Conservation (phyloP, 2,329 filamentous ascomycete species). For the Calonectria pauciramosa region DNA sequence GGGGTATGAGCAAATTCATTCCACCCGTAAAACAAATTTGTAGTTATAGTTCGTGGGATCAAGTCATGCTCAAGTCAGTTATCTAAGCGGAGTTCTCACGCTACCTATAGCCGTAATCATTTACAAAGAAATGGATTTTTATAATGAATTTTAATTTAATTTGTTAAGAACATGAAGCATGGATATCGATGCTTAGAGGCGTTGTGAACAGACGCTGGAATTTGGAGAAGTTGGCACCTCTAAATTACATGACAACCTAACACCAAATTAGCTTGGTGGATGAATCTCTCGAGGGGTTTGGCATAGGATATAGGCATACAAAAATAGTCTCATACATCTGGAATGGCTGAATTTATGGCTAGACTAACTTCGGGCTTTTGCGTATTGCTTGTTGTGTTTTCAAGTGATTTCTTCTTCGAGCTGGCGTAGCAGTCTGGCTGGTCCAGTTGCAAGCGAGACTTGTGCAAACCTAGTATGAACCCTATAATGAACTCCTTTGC, state of each 20-base stretch:
- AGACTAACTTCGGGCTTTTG: too few relatives aligned
- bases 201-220: neutral
- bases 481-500: neutral
- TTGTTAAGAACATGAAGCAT: neutral
- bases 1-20: neutral
- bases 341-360: too few relatives aligned
- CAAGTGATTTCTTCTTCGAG: too few relatives aligned
- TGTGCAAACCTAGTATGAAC: neutral
- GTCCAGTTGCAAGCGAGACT: neutral
- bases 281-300: neutral
- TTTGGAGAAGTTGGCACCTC: neutral
- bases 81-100: neutral
- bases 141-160: neutral
- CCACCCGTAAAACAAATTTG: neutral
- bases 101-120: neutral
- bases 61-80: neutral
- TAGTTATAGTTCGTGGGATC: neutral
- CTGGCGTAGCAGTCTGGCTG: too few relatives aligned
- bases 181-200: neutral
- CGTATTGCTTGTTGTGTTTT: too few relatives aligned
- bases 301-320: too few relatives aligned
- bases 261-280: neutral
- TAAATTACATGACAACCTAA: neutral
- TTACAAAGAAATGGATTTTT: neutral
- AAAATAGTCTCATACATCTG: too few relatives aligned